Percentiles rank a stretch among this genome's conserved stretches.
Evolutionary conservation across 768 basidiomycete species (phyloP).

Genomic region (Rhodotorula kratochvilovae): DNA sequence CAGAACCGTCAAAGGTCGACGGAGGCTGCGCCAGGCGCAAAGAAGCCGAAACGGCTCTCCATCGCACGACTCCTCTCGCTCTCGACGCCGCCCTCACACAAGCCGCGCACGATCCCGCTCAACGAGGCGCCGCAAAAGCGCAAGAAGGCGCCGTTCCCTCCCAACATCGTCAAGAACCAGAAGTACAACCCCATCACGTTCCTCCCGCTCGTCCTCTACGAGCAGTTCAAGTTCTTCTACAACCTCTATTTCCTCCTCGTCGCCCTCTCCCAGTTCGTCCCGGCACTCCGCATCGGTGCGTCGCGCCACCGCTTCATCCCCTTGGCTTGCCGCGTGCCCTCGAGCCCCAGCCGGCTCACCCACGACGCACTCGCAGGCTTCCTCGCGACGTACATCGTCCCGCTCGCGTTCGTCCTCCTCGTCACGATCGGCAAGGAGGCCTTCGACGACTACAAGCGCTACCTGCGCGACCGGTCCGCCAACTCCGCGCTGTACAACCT

Average conservation of each 20-base stretch:
- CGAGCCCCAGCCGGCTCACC: no score
- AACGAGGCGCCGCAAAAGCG: conserved; percentile 15
- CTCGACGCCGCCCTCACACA: conserved; percentile 11
- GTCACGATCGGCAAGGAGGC: conserved; percentile 99
- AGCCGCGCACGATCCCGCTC: conserved; percentile 37
- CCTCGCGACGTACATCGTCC: conserved; percentile 91
- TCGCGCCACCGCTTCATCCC: conserved; percentile 13
- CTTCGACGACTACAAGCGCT: conserved; percentile 93
- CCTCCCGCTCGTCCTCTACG: conserved; percentile 92
- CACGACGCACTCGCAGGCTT: conserved; percentile 59
- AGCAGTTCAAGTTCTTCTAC: conserved; percentile 99
- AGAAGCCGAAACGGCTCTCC: not conserved
- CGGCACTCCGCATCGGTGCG: conserved; percentile 89
- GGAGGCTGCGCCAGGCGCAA: not conserved
- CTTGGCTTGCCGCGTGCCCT: not conserved
- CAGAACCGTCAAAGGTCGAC: not conserved
- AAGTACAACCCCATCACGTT: conserved; percentile 98
- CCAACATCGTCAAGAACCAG: conserved; percentile 92
- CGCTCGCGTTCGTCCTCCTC: conserved; percentile 85
- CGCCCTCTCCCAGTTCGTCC: conserved; percentile 90
- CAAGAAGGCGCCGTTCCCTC: conserved; percentile 51
- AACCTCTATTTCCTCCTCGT: conserved; percentile 97
- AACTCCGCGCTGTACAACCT: conserved; percentile 88
- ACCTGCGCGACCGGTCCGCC: conserved; percentile 85
- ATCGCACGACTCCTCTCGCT: conserved; percentile 1